phyloP scores from a whole-genome alignment of 495 filamentous ascomycete genomes.

The Aspergillus haitiensis region DNA sequence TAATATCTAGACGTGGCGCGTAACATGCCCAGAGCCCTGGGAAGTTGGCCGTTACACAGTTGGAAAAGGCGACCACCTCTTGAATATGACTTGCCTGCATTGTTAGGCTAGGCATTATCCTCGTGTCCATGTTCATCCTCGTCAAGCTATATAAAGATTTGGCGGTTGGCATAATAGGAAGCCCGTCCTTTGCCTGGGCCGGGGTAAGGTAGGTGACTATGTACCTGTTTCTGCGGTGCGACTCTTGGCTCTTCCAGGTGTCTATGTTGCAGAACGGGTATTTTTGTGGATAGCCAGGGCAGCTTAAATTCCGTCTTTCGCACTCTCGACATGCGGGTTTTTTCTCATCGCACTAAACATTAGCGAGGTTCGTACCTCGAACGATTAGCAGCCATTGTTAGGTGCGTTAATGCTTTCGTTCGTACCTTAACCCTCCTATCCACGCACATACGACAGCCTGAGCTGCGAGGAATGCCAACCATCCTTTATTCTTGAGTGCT shows the following conservation, averaged over 20 bases:
- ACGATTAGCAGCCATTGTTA: neutral
- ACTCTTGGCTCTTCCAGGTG: neutral
- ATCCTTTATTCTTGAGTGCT: neutral
- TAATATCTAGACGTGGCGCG: neutral
- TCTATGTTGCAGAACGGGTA: neutral
- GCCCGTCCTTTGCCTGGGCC: neutral
- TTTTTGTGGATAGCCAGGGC: neutral
- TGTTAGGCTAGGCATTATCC: neutral
- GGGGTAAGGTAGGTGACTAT: neutral
- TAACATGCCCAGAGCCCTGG: neutral
- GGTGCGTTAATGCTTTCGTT: neutral
- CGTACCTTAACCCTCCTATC: neutral
- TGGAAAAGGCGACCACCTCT: neutral
- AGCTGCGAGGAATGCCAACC: constrained; percentile 1
- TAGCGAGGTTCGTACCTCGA: neutral
- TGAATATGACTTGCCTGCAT: neutral
- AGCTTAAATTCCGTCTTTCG: neutral
- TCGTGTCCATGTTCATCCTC: neutral
- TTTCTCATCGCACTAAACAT: neutral
- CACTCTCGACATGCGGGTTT: neutral
- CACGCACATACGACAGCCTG: neutral
- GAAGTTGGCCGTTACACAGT: neutral
- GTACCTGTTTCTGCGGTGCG: neutral
- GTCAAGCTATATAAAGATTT: neutral
- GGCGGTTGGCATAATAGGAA: neutral